Evolutionary conservation across 371 early-diverging fungal species (phyloP).

Genomic region (Mortierella sp.): DNA sequence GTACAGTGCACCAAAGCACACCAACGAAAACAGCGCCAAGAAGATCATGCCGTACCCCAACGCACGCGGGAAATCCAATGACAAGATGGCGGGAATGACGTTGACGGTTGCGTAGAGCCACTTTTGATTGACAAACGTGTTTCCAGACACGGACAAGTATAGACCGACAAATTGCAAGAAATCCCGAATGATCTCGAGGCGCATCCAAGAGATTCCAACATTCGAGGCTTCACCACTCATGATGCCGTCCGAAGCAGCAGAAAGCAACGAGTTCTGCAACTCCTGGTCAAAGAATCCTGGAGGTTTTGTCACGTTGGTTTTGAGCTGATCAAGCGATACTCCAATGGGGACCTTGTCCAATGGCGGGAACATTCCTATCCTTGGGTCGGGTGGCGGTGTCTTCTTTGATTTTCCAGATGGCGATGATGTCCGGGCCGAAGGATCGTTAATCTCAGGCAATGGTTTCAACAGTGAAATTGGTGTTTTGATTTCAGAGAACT

Average conservation of each 20-base stretch:
- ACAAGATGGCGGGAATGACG: constrained; percentile 58
- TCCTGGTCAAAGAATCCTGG: constrained; percentile 48
- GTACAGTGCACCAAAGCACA: constrained; percentile 52
- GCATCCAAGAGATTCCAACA: constrained; percentile 46
- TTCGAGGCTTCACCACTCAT: constrained; percentile 49
- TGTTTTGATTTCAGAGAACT: constrained; percentile 22
- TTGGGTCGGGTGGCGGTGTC: constrained; percentile 20
- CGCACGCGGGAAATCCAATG: constrained; percentile 59
- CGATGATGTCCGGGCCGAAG: constrained; percentile 6
- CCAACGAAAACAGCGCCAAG: constrained; percentile 53
- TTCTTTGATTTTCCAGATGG: constrained; percentile 16
- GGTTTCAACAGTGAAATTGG: background rate
- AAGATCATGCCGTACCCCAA: constrained; percentile 62
- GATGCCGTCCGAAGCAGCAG: constrained; percentile 48
- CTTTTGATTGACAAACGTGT: constrained; percentile 50
- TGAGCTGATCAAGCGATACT: constrained; percentile 49
- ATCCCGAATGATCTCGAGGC: constrained; percentile 63
- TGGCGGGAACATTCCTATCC: constrained; percentile 53
- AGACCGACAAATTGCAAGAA: constrained; percentile 61
- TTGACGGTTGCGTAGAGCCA: constrained; percentile 59
- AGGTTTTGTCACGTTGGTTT: constrained; percentile 45
- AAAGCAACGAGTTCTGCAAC: constrained; percentile 47
- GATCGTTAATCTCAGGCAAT: background rate
- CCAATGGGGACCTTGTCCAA: constrained; percentile 44
- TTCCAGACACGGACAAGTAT: constrained; percentile 44